Evolutionary conservation across 148 eudicot species (phyloP).

Genomic region (Diospyros kaki): DNA sequence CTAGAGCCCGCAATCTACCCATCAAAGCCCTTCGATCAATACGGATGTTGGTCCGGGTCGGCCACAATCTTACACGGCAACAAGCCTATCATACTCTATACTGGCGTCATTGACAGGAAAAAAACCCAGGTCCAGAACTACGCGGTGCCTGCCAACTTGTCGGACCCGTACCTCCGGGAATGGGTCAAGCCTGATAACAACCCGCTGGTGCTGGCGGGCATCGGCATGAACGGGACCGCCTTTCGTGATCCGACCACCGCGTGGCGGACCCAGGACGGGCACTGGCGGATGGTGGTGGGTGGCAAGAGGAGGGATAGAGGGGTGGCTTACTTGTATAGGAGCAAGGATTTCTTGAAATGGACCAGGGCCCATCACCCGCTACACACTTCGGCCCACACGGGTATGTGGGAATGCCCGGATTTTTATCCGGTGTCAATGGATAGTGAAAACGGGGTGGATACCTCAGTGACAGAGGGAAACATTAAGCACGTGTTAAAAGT

Average conservation of each 20-base stretch:
- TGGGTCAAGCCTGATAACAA: conserved; percentile 82
- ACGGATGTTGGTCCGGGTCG: conserved; percentile 74
- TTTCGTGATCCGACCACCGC: conserved; percentile 77
- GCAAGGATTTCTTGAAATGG: conserved; percentile 61
- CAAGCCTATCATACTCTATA: conserved; percentile 58
- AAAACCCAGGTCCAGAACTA: conserved; percentile 63
- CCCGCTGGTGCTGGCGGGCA: conserved; percentile 48
- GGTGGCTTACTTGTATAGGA: conserved; percentile 49
- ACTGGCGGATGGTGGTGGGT: conserved; percentile 56
- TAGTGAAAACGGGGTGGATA: conserved; percentile 43
- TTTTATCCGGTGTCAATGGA: conserved; percentile 51
- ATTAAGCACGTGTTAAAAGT: conserved; percentile 66
- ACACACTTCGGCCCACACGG: conserved; percentile 42
- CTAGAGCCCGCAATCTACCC: conserved; percentile 53
- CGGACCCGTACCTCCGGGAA: conserved; percentile 61
- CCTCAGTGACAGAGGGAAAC: conserved; percentile 28
- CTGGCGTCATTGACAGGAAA: conserved; percentile 38
- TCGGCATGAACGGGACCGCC: conserved; percentile 34
- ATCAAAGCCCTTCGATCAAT: conserved; percentile 46
- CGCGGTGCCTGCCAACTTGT: conserved; percentile 54
- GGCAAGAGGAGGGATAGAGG: conserved; percentile 46
- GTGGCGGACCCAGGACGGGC: conserved; percentile 30
- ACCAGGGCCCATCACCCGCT: conserved; percentile 52
- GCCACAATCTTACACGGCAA: conserved; percentile 48
- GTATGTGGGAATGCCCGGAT: conserved; percentile 89